Base-by-base conservation (phyloP, 2,329 filamentous ascomycete species). In the Penicillium sp. region DNA sequence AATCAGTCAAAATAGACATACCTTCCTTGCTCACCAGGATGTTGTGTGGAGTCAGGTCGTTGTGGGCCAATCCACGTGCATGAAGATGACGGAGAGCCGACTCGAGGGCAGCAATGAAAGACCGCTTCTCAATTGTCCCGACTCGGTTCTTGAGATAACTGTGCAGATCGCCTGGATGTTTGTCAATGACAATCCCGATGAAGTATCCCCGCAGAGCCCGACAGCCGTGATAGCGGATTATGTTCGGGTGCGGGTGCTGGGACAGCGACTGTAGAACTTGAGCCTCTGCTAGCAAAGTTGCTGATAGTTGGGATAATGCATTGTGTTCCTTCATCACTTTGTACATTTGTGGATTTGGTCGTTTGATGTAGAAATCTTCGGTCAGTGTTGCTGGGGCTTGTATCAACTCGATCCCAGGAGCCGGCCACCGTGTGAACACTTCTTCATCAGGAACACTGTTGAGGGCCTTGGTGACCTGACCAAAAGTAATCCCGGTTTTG, bases 1-100 rank as follows among this genome's bases (percentile, higher is more conserved):
- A 69, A 40, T 70, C 66, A 44, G 68, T 66, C 35, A 70, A 50
- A 16, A 69, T 56, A 13, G 66, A 63, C 54, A 58, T 58, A 8
- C 58, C 61, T 24, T 62, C 49, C 26, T 58, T 56, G 20, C 32
- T 45, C 14, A 69, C 43, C 56, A 70, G 59, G 47, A 70, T 61
- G 46, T 70, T 71, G 32, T 56, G 14, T 14, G 68, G 66, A 35
- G 59, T 65, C 48, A 70, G 58, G 53, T 70, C 65, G 50, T 70
- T 69, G 43, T 70, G 66, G 9, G 66, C 67, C 38, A 66, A 53
- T 6, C 68, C 67, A 50, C 64, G 58, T 11, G 49, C 57, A 53
- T 69, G 66, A 24, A 69, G 53, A 45, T 66, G 52, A 37, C 54
- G 29, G 14, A 69, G 57, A 14, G 64, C 64, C 16, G 65, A 67